phyloP scores from a whole-genome alignment of 805 yeast genomes.

The Metschnikowia cerradonensis region DNA sequence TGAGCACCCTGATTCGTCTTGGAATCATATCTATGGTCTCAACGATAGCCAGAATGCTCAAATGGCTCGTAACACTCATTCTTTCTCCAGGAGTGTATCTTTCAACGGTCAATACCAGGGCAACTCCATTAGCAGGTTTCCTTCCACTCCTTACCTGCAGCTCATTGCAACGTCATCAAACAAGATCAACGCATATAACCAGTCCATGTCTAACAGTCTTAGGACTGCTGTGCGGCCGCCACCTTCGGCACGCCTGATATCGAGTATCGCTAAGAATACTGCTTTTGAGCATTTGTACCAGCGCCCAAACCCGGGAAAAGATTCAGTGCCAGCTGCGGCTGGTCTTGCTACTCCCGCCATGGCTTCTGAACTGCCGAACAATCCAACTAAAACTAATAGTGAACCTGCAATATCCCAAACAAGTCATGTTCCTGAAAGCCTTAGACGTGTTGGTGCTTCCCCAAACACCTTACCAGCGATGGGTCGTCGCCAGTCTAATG shows the following conservation, averaged over 20 bases:
- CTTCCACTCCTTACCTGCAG: slow-evolving; percentile 1
- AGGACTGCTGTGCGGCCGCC: not conserved
- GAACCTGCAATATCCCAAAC: not conserved
- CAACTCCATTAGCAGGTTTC: not conserved
- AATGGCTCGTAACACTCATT: not conserved
- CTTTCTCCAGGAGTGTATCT: not conserved
- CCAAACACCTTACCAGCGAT: not conserved
- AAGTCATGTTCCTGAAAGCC: not conserved
- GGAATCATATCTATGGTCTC: not conserved
- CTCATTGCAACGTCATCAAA: slow-evolving; percentile 3
- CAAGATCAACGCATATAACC: slow-evolving; percentile 9
- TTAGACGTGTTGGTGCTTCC: not conserved
- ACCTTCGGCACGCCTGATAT: slow-evolving; percentile 4
- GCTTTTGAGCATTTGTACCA: slow-evolving; percentile 8
- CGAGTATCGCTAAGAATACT: slow-evolving; percentile 20
- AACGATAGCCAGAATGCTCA: not conserved
- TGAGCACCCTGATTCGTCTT: not conserved
- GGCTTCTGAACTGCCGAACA: not conserved
- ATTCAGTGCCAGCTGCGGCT: not conserved
- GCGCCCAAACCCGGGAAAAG: not conserved
- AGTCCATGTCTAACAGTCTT: slow-evolving; percentile 6
- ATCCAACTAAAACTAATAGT: not conserved
- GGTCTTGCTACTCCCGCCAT: not conserved
- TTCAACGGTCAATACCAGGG: not conserved
- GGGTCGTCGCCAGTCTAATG: not conserved